Base-by-base conservation (phyloP, 768 basidiomycete genomes). In the Suillus cothurnatus region DNA sequence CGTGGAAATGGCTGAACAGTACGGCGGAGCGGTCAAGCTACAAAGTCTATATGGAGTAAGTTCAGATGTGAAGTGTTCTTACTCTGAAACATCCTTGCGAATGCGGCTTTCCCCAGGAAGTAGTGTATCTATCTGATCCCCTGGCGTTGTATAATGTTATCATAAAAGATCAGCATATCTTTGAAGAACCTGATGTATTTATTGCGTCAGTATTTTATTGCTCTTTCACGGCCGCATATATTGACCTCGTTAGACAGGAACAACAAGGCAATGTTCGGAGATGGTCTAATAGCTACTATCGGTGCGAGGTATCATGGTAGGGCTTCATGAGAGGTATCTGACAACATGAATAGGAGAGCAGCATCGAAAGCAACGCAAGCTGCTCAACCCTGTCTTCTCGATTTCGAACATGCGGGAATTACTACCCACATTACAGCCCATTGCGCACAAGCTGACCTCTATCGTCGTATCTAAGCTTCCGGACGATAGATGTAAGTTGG, bases 131-230 rank as follows among this genome's bases (percentile, higher is more conserved):
- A 74, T 85, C 77, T 41, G 85, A 86, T 69, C 83, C 84, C 2
- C 71, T 70, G 11, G 85, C 85, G 0, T 68, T 86, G 21, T 80
- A 84, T 39, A 79, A 75, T 32, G 81, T 86, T 43, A 68, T 84
- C 14, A 56, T 81, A 1, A 85, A 82, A 67, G 84, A 85, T 36
- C 82, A 83, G 66, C 78, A 82, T 50, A 74, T 80, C 14, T 86
- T 80, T 63, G 84, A 85, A 64, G 83, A 83, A 63, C 80, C 82
- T 0, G 67, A 75, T 0, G 78, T 79, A 0, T 83, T 85, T 66
- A 74, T 81, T 14, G 80, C 79, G 85, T 85, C 64, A 39, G 81
- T 70, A 6, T 17, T 45, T 9, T 11, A 14, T 59, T 39, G 3
- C 26, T 57, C 26, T 45, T 8, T 36, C 19, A 19, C 14, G 2